phyloP scores from a whole-genome alignment of 83 land plant genomes.

The Larix sibirica region DNA sequence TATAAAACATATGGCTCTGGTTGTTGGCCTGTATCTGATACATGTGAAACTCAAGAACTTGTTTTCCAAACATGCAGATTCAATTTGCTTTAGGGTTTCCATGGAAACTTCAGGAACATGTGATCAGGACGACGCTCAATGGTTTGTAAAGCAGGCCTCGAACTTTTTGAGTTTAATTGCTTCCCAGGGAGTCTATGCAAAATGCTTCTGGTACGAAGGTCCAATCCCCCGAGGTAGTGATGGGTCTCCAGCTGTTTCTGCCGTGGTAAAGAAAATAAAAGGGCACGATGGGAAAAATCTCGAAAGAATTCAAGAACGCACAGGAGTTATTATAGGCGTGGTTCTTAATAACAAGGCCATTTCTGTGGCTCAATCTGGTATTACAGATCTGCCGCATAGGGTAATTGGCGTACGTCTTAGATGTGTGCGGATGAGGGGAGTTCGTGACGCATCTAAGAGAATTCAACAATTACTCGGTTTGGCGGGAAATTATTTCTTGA shows the following conservation, averaged over 20 bases:
- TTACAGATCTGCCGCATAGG: conserved; percentile 9
- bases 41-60: neutral
- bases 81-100: conserved; percentile 26
- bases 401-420: conserved; percentile 32
- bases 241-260: conserved; percentile 30
- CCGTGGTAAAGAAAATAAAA: conserved; percentile 35
- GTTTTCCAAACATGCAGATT: conserved; percentile 22
- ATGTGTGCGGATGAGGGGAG: conserved; percentile 29
- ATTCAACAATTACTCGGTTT: conserved; percentile 22
- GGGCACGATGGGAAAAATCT: conserved; percentile 40
- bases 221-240: conserved; percentile 26
- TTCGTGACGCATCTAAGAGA: conserved; percentile 31
- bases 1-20: neutral
- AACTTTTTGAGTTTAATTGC: conserved; percentile 19
- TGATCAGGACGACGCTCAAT: conserved; percentile 32
- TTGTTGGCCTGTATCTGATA: neutral
- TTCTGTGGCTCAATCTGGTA: conserved; percentile 3
- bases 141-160: conserved; percentile 35
- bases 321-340: conserved; percentile 35
- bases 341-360: conserved; percentile 22
- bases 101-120: conserved; percentile 14
- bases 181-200: conserved; percentile 22
- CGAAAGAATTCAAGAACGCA: conserved; percentile 36
- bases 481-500: conserved; percentile 23
- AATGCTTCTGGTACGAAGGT: conserved; percentile 40